Base-by-base conservation (phyloP, 441 rosid species). In the Adansonia grandidieri region DNA sequence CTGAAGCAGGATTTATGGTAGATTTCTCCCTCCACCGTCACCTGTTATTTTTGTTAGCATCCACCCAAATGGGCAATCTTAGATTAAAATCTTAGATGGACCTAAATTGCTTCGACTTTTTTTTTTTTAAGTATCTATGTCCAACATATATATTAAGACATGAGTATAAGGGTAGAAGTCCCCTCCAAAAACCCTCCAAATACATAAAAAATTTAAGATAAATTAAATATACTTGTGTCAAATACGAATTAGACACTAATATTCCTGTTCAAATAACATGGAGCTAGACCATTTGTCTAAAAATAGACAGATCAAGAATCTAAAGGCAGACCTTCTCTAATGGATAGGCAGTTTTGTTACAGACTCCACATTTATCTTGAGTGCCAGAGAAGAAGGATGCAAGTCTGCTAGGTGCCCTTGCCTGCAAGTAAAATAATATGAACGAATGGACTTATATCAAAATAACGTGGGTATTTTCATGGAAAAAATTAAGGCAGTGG, bases 1-100 rank as follows among this genome's bases (percentile, higher is more conserved):
- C 82, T 71, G 69, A 87, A 87, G 84, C 90, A 87, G 20, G 79
- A 57, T 82, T 83, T 87, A 76, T 87, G 90, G 78, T 80, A 87
- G 7, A 42, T 76, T 50, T 82, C 84, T 64, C 90, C 90, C 69
- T 87, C 88, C 80, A 84, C 83, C 0, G 84, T 80, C 83, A 85
- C 82, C 87, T 85, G 89, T 32, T 66, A 13, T 20, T 13, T 6
- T 40, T 32, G 37, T 32, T 32, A 32, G 37, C 37, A 32, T 32
- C 37, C 37, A 32, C 37, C 37, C 37, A 32, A 32, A 32, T 32
- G 37, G 37, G 37, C 37, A 1, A 32, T 32, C 37, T 32, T 32
- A 32, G 37, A 32, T 32, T 32, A 32, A 32, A 32, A 32, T 32
- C 2, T 32, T 32, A 32, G 37, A 32, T 32, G 2, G 37, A 32